Conservation (phyloP, 768 basidiomycete species). For the Lactifluus piperatus region DNA sequence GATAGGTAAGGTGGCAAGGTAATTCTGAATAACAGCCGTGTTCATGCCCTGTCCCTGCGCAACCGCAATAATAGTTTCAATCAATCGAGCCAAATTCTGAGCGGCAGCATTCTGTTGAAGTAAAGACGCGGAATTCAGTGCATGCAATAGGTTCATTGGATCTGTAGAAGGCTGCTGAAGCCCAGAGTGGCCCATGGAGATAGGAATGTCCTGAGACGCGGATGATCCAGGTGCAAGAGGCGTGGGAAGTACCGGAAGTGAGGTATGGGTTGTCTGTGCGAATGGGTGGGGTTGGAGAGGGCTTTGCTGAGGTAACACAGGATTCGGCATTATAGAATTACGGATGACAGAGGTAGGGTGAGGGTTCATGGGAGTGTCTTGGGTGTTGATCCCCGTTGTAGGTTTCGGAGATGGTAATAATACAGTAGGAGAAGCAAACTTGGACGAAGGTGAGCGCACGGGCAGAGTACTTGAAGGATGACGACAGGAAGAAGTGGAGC, state of each 20-base stretch:
- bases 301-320: neutral
- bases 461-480: neutral
- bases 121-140: neutral
- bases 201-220: neutral
- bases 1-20: conserved; percentile 12
- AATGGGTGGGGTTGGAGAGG: neutral
- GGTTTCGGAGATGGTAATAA: neutral
- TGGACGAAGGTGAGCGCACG: neutral
- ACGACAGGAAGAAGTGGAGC: neutral
- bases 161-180: neutral
- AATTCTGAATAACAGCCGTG: conserved; percentile 11
- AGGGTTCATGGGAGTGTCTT: neutral
- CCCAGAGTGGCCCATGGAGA: neutral
- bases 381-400: neutral
- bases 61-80: conserved; percentile 18
- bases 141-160: conserved; percentile 2
- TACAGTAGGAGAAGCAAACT: neutral
- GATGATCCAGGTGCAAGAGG: neutral
- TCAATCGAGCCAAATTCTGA: conserved; percentile 10
- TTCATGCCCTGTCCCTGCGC: conserved; percentile 15
- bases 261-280: neutral
- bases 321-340: neutral
- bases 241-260: neutral
- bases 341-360: neutral
- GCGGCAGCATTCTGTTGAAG: conserved; percentile 7